Percentiles rank a stretch among this genome's conserved stretches.
These are phyloP conservation scores for Fusarium nodosum DNA, from an alignment of 2,329 filamentous ascomycete genomes.

Conservation along the genomic window DNA sequence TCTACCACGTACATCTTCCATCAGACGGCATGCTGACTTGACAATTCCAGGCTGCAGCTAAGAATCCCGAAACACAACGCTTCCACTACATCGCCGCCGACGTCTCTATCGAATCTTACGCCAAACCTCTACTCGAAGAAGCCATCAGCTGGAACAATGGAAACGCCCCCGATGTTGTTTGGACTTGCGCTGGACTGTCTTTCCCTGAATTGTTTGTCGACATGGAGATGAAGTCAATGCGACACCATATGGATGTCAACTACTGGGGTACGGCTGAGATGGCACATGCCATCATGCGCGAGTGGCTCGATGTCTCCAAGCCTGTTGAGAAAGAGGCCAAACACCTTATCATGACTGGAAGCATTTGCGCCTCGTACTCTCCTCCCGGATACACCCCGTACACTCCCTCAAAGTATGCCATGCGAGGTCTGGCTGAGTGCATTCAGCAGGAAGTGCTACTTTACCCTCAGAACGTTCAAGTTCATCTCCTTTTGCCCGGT, in stretches of 20 bases:
- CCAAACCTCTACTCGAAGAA: conserved; percentile 76
- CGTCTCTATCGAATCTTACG: conserved; percentile 78
- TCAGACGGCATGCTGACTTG: conserved; percentile 7
- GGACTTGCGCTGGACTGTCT: conserved; percentile 86
- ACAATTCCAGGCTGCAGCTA: conserved; percentile 72
- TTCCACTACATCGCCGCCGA: conserved; percentile 90
- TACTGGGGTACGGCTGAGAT: conserved; percentile 91
- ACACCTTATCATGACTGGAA: conserved; percentile 91
- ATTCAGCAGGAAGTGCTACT: conserved; percentile 86
- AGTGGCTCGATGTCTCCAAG: conserved; percentile 74
- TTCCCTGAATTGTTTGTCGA: conserved; percentile 84
- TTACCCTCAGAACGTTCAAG: conserved; percentile 85
- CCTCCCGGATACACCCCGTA: conserved; percentile 88
- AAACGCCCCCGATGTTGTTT: conserved; percentile 83
- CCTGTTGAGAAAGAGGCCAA: conserved; percentile 65
- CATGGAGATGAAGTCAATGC: conserved; percentile 73
- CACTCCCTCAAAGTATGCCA: conserved; percentile 84
- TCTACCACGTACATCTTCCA: not conserved
- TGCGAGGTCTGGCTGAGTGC: conserved; percentile 85
- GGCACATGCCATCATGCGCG: conserved; percentile 80
- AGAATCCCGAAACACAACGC: conserved; percentile 74
- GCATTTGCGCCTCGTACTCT: conserved; percentile 79
- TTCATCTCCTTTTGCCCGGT: conserved; percentile 87
- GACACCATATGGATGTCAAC: conserved; percentile 90
- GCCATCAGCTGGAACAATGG: conserved; percentile 84